A percentile compares a stretch with the other conserved stretches of the same genome.
phyloP scores from a whole-genome alignment of 2,329 filamentous ascomycete species.

The Fusarium humuli region DNA sequence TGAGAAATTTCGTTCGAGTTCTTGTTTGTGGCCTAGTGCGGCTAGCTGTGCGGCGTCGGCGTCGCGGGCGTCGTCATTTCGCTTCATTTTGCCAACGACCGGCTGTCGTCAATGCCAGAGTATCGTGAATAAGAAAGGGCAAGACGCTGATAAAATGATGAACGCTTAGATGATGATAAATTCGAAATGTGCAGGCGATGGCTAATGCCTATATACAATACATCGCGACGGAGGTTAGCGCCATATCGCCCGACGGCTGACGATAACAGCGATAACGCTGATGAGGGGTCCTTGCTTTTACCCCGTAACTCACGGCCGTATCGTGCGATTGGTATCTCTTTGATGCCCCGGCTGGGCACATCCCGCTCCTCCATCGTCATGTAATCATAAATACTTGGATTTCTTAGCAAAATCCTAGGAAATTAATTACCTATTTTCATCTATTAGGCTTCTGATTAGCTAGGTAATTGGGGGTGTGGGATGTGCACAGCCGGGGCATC shows the following conservation, averaged over 20 bases:
- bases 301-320: background rate
- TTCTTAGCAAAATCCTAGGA: too few species aligned
- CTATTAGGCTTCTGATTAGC: too few species aligned
- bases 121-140: background rate
- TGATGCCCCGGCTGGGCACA: too few species aligned
- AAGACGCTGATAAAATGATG: background rate
- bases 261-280: background rate
- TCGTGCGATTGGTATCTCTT: background rate
- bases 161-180: background rate
- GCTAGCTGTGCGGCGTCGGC: background rate
- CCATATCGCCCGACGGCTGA: background rate
- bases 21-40: background rate
- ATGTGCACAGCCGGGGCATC: too few species aligned
- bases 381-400: too few species aligned
- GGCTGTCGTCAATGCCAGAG: background rate
- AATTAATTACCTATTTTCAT: too few species aligned
- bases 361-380: too few species aligned
- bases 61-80: background rate
- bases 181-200: background rate
- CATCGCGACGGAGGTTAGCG: background rate
- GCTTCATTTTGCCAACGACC: background rate
- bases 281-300: background rate
- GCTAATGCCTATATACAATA: background rate
- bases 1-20: background rate
- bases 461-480: too few species aligned